Evolutionary conservation across 345 rosid genomes (phyloP).

Genomic region (Euclidium syriacum): DNA sequence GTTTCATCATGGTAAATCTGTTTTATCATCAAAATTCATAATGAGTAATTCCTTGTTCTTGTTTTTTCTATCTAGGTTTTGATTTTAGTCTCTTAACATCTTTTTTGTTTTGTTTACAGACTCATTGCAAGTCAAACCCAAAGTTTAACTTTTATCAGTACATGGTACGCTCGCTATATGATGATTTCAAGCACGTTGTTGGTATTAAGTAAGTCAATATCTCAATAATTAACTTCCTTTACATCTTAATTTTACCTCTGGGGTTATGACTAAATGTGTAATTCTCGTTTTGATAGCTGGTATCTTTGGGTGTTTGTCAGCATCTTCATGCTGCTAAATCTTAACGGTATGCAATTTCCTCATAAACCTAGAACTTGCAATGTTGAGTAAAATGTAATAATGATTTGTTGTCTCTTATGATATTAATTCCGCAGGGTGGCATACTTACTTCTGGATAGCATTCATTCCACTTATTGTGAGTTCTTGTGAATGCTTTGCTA

Average conservation of each 20-base stretch:
- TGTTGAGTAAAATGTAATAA: too few relatives aligned
- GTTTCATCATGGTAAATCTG: slow-evolving; percentile 86
- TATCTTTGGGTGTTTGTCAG: slow-evolving; percentile 90
- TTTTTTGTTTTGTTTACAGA: slow-evolving; percentile 36
- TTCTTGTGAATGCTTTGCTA: not conserved
- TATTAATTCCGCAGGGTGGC: slow-evolving; percentile 76
- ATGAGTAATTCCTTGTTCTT: too few relatives aligned
- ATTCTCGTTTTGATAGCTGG: too few relatives aligned
- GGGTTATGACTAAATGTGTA: too few relatives aligned
- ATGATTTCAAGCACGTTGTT: slow-evolving; percentile 85
- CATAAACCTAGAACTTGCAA: too few relatives aligned
- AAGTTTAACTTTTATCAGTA: slow-evolving; percentile 83
- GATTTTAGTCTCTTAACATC: not conserved
- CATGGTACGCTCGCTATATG: slow-evolving; percentile 95
- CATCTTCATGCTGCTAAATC: slow-evolving; percentile 77
- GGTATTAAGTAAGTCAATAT: too few relatives aligned
- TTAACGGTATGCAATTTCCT: too few relatives aligned
- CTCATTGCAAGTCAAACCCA: slow-evolving; percentile 62
- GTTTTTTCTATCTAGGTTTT: too few relatives aligned
- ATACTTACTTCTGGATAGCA: slow-evolving; percentile 84
- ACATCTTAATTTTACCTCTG: too few relatives aligned
- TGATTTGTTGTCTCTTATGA: too few relatives aligned
- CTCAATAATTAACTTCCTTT: too few relatives aligned
- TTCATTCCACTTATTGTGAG: slow-evolving; percentile 78
- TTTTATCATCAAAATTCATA: too few relatives aligned